Conservation (phyloP, 2,329 filamentous ascomycete species). For the Xylariomycetidae sp. region DNA sequence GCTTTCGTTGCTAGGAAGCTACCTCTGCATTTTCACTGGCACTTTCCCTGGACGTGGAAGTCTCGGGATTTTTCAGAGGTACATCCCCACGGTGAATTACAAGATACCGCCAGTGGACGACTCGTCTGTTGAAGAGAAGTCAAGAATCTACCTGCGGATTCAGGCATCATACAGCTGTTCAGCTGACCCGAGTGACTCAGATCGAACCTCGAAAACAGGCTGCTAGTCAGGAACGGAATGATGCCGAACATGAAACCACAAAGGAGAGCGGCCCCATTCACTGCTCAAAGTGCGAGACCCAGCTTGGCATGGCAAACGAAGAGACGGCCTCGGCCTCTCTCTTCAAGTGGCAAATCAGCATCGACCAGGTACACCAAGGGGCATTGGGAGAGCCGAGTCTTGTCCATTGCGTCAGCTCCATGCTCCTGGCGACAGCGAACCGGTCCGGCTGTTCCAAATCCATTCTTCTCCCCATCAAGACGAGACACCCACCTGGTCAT, state of each 20-base stretch:
- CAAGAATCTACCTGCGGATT: too few species aligned
- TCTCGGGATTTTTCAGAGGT: conserved; percentile 36
- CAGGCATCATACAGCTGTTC: too few species aligned
- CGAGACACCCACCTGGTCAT: too few species aligned
- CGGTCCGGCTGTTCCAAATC: conserved; percentile 54
- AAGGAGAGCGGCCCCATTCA: conserved; percentile 22
- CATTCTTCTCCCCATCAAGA: conserved; percentile 38
- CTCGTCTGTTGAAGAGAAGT: too few species aligned
- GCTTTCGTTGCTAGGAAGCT: conserved; percentile 22
- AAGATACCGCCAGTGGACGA: too few species aligned
- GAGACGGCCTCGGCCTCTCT: conserved; percentile 40
- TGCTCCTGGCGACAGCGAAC: conserved; percentile 46
- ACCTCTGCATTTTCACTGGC: conserved; percentile 37
- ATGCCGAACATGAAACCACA: conserved; percentile 2
- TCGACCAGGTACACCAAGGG: conserved; percentile 23
- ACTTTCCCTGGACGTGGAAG: conserved; percentile 42
- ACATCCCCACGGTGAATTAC: too few species aligned
- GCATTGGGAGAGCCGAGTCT: too few species aligned
- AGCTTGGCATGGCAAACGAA: conserved; percentile 43
- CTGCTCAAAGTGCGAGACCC: conserved; percentile 39
- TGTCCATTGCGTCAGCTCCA: conserved; percentile 46
- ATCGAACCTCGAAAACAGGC: too few species aligned
- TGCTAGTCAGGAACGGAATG: too few species aligned
- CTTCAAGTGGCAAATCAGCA: conserved; percentile 53
- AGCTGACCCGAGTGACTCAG: too few species aligned